Base-by-base conservation (phyloP, 2,329 filamentous ascomycete species). In the Ophiostoma himal-ulmi region DNA sequence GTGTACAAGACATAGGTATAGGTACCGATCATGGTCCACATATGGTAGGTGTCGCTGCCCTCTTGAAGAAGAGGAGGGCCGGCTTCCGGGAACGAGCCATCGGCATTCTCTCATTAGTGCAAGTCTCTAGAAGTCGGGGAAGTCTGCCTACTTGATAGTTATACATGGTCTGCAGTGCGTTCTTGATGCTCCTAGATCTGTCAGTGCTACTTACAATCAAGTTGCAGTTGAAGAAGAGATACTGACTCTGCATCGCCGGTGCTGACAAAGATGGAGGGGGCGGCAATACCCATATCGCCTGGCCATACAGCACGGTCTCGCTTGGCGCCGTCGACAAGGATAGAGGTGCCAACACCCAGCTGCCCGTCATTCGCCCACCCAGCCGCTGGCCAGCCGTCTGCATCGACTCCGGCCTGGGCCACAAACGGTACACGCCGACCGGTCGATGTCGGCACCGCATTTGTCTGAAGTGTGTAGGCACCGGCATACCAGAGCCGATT, bases 1-100 rank as follows among this genome's bases (percentile, higher is more conserved):
- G 82, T 83, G 74, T 83, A 87, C 1, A 87, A 78, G 37, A 85
- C 78, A 72, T 87, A 87, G 73, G 86, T 84, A 75, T 84, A 84
- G 2, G 83, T 84, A 13, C 84, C 83, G 69, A 87, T 83, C 78
- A 87, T 82, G 4, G 82, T 82, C 77, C 77, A 78, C 74, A 78
- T 76, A 73, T 79, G 77, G 70, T 78, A 78, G 0, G 77, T 77
- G 69, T 78, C 77, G 72, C 76, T 78, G 3, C 75, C 71, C 4
- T 73, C 75, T 68, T 84, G 74, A 2, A 77, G 72, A 30, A 78
- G 83, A 0, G 83, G 83, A 7, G 78, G 77, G 0, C 83, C 83
- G 0, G 83, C 83, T 71, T 85, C 85, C 0, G 84, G 84, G n/a
- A 85, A 78, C 14, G 77, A 78, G 5, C 83, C 83, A 65, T 81